Evolutionary conservation across 2,329 filamentous ascomycete species (phyloP).

Genomic region (Ampelomyces quisqualis): DNA sequence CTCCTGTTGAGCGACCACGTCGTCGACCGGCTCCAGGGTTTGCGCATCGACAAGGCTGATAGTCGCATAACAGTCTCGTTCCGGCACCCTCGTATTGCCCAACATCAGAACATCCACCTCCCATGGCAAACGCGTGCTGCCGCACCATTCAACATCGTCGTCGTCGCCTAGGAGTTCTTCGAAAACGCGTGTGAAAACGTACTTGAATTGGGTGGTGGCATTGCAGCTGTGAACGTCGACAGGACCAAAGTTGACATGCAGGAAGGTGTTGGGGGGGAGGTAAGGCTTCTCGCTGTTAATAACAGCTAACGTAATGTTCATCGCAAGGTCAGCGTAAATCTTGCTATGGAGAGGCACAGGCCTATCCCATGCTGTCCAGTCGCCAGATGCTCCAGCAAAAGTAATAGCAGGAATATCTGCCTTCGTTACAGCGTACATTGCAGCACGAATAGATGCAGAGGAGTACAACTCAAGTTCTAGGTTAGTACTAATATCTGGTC

Average conservation of each 20-base stretch:
- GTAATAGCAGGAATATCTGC: constrained; percentile 64
- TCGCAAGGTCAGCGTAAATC: constrained; percentile 65
- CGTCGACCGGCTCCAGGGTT: constrained; percentile 61
- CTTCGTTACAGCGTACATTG: constrained; percentile 58
- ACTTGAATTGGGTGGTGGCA: constrained; percentile 58
- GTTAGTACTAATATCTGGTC: constrained; percentile 63
- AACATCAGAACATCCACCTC: constrained; percentile 59
- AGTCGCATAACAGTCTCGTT: constrained; percentile 57
- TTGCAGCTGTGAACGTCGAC: constrained; percentile 54
- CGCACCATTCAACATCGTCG: constrained; percentile 61
- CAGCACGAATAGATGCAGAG: constrained; percentile 69
- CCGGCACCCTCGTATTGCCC: no score
- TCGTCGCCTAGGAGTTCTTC: constrained; percentile 41
- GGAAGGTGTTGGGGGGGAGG: constrained; percentile 60
- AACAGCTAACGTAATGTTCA: constrained; percentile 58
- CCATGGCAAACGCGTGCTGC: constrained; percentile 56
- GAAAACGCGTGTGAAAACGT: constrained; percentile 63
- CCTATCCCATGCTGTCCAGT: constrained; percentile 56
- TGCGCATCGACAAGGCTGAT: constrained; percentile 63
- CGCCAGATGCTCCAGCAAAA: constrained; percentile 60
- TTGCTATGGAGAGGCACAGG: constrained; percentile 53
- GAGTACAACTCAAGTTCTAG: constrained; percentile 58
- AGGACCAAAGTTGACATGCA: constrained; percentile 70
- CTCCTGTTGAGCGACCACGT: constrained; percentile 36
- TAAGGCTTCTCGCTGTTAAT: constrained; percentile 62